Conservation (phyloP, 2,329 filamentous ascomycete genomes). For the Fusarium staphyleae region DNA sequence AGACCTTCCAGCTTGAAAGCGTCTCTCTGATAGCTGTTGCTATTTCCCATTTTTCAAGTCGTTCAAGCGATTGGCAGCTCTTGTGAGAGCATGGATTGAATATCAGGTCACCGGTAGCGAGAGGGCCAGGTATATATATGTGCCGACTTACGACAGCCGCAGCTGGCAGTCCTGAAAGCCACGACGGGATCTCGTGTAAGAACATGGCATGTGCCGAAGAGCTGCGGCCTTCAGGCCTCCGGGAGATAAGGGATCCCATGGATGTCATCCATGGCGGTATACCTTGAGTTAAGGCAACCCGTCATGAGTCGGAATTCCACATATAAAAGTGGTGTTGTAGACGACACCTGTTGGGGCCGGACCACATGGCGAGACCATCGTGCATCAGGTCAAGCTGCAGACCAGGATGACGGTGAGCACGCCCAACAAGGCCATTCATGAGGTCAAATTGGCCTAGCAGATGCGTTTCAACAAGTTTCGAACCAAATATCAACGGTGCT, state of each 20-base stretch:
- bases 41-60: slow-evolving; percentile 33
- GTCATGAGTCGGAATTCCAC: slow-evolving; percentile 3
- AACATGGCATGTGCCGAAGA: slow-evolving; percentile 22
- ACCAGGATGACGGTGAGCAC: slow-evolving; percentile 24
- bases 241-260: slow-evolving; percentile 11
- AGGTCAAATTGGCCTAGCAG: slow-evolving; percentile 14
- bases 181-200: slow-evolving; percentile 7
- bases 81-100: slow-evolving; percentile 2
- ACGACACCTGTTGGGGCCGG: slow-evolving; percentile 9
- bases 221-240: slow-evolving; percentile 18
- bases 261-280: slow-evolving; percentile 11
- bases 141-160: neutral
- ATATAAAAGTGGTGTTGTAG: slow-evolving; percentile 14
- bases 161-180: slow-evolving; percentile 10
- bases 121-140: slow-evolving; percentile 31
- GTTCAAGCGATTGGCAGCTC: slow-evolving; percentile 3
- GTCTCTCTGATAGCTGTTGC: slow-evolving; percentile 16
- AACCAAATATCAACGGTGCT: slow-evolving; percentile 1
- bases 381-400: slow-evolving; percentile 26
- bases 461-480: neutral
- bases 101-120: neutral
- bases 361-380: slow-evolving; percentile 24
- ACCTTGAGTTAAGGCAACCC: slow-evolving; percentile 3
- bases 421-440: slow-evolving; percentile 9
- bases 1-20: slow-evolving; percentile 24